Base-by-base conservation (phyloP, 495 filamentous ascomycete species). In the Rhypophila decipiens region DNA sequence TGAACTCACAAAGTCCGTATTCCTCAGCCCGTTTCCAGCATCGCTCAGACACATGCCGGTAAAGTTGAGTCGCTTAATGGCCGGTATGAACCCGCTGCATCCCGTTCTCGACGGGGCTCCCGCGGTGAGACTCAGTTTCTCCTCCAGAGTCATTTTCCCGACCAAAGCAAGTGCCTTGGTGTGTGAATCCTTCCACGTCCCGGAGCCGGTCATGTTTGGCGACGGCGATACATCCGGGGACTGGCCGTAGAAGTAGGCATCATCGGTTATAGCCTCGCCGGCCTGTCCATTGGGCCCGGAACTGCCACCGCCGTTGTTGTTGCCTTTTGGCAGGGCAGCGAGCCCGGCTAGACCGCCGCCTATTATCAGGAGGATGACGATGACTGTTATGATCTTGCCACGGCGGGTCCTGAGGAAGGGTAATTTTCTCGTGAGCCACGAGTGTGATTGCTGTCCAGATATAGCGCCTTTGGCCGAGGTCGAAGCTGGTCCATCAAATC, bases 11-110 rank as follows among this genome's bases (percentile, higher is more conserved):
- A 79, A 77, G 49, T 86, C 80, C 0, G 79, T 78, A 17, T 51
- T 65, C 2, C 81, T 64, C 20, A 85, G 62, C 15, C 81, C 82
- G 50, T 83, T 77, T 0, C 78, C 79, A 2, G 79, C 81, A 60
- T 87, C 82, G 15, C 68, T 65, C 0, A 87, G 67, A 54, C 82
- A 86, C 33, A 86, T 58, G 7, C 84, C 84, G 0, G 77, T 69
- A 49, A 80, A 86, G 1, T 70, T 70, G 17, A 86, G 63, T 1
- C 81, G 70, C 8, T 68, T 64, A n/a, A 85, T 68, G 7, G 69
- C 51, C 1, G 61, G 66, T 35, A 76, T 72, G 17, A 64, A 72
- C 3, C 82, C 80, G 18, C 70, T 64, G 53, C 82, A 85, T 36
- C 65, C 50, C 8, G 69, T 80, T 13, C 66, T 68, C 5, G 49